A percentile compares a stretch with the other conserved stretches of the same genome.
These are phyloP conservation scores for Citropsis articulata DNA, from an alignment of 345 rosid species.

Conservation along the genomic window DNA sequence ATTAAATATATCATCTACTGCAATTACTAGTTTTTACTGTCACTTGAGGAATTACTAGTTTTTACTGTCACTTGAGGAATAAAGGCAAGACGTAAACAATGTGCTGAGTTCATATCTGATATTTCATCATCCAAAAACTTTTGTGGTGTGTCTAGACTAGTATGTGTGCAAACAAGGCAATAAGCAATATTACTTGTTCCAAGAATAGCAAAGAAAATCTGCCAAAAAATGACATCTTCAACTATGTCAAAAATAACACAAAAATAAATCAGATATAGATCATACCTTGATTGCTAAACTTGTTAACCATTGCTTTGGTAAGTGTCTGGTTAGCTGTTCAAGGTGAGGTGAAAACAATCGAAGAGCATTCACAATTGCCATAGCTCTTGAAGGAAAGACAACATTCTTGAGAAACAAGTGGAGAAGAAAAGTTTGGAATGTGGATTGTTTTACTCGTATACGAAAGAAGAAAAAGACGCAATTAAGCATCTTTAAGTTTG, in stretches of 20 bases:
- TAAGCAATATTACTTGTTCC: neutral
- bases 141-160: neutral
- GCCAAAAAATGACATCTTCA: neutral
- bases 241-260: neutral
- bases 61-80: neutral
- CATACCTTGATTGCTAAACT: too few relatives aligned
- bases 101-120: neutral
- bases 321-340: too few relatives aligned
- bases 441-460: neutral
- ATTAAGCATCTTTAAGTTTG: too few relatives aligned
- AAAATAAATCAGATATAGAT: neutral
- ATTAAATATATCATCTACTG: neutral
- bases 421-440: neutral
- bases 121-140: neutral
- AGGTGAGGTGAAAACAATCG: conserved; percentile 73
- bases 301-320: too few relatives aligned
- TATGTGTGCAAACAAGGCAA: neutral
- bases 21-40: neutral
- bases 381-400: conserved; percentile 90
- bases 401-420: conserved; percentile 47
- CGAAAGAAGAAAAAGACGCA: too few relatives aligned
- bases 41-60: neutral
- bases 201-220: neutral
- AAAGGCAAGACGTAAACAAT: neutral
- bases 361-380: conserved; percentile 81